Conservation (phyloP, 2,329 filamentous ascomycete species). For the Ceratocystis cubensis region DNA sequence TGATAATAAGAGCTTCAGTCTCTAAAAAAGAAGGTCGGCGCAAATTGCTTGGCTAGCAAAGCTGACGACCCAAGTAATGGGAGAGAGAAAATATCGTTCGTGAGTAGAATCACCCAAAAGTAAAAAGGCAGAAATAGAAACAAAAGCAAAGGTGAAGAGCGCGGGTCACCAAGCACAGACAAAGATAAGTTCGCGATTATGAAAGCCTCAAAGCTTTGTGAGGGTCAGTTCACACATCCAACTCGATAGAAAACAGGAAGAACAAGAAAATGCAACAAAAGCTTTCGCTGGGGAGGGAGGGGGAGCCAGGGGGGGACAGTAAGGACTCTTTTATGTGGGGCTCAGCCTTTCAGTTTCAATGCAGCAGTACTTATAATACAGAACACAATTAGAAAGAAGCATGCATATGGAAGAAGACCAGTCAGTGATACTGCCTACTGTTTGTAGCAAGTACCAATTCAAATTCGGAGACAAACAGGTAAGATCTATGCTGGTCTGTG, state of each 20-base stretch:
- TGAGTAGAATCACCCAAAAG: no score
- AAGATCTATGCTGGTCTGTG: neutral
- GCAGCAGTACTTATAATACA: neutral
- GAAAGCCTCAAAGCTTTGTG: neutral
- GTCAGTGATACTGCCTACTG: neutral
- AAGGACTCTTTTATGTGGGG: neutral
- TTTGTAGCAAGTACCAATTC: slow-evolving; percentile 1
- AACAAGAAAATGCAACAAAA: neutral
- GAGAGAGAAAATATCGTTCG: no score
- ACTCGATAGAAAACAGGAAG: neutral
- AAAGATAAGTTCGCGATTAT: neutral
- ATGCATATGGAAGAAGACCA: neutral
- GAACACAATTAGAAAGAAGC: neutral
- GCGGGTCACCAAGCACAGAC: neutral
- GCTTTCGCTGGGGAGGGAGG: no score
- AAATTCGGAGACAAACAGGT: neutral
- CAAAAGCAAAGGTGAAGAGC: neutral
- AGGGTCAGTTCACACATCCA: neutral
- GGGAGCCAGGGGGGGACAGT: no score
- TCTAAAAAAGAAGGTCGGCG: neutral
- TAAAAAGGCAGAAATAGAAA: no score
- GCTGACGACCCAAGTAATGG: no score
- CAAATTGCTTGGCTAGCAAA: neutral
- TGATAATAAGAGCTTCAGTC: neutral
- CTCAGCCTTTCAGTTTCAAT: neutral